Base-by-base conservation (phyloP, 495 filamentous ascomycete genomes). In the Hamigera avellanea region DNA sequence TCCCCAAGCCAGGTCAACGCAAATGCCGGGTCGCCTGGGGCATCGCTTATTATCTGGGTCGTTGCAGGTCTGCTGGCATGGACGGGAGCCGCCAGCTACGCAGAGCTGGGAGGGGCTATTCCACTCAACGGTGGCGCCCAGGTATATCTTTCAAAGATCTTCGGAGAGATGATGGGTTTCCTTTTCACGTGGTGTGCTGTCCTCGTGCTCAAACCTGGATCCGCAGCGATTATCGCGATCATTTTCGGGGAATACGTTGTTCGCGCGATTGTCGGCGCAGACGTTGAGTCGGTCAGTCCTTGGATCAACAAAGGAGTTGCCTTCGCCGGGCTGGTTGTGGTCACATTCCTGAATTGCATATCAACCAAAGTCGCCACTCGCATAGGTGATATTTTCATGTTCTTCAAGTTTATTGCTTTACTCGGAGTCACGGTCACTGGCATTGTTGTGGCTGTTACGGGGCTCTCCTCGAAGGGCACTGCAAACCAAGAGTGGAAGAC, bases 241-340 rank as follows among this genome's bases (percentile, higher is more conserved):
- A 96, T 98, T 42, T 95, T 95, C 61, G 91, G 93, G 17, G 91
- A 98, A 57, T 98, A 98, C 50, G 65, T 94, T 16, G 87, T 95
- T 41, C 73, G 88, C 18, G 88, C 86, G 0, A 69, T 78, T 16
- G 78, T 93, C 32, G 86, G 84, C 13, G 78, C 86, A 9, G 84
- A 93, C 35, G 77, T 77, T 0, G 79, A 81, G 46, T 73, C 73
- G 15, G 67, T 78, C 38, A 93, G 75, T 46, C 67, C 78, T 2
- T 95, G 87, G 86, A 76, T 93, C 46, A 91, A 86, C 58, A 98
- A 96, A 60, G 74, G 70, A 5, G 85, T 94, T 12, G 93, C 87
- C 3, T 54, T 94, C 27, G 66, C 74, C 14, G 88, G 85, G 3
- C 60, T 98, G 21, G 48, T 82, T 1, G 13, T 73, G 3, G 85